Conservation (phyloP, 768 basidiomycete genomes). For the Vararia minispora region DNA sequence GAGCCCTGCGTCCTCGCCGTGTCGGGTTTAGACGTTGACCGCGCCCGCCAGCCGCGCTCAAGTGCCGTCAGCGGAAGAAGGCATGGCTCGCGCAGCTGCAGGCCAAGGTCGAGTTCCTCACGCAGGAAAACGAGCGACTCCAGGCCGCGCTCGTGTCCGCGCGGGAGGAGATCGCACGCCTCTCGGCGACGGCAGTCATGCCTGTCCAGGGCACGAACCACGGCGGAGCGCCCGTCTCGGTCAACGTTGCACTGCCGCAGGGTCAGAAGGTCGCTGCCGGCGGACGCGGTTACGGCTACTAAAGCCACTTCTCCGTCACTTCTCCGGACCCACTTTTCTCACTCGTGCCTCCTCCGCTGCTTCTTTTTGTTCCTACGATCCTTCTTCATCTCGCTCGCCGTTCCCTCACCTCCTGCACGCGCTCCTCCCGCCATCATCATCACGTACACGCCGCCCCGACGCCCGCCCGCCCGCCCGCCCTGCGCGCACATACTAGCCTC, state of each 20-base stretch:
- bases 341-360: too few relatives aligned
- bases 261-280: constrained; percentile 3
- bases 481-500: too few relatives aligned
- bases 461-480: too few relatives aligned
- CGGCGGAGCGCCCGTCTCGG: constrained; percentile 10
- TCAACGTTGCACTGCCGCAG: constrained; percentile 13
- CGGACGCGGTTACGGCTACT: constrained; percentile 13
- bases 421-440: too few relatives aligned
- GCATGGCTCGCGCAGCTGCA: constrained; percentile 93
- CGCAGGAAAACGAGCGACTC: constrained; percentile 92
- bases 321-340: too few relatives aligned
- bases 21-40: constrained; percentile 6
- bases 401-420: too few relatives aligned
- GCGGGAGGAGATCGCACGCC: constrained; percentile 83
- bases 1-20: constrained; percentile 13
- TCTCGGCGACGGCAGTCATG: constrained; percentile 33
- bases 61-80: constrained; percentile 98
- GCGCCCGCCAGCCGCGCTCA: constrained; percentile 68
- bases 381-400: too few relatives aligned
- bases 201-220: constrained; percentile 7
- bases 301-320: not conserved
- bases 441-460: too few relatives aligned
- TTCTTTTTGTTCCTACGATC: too few relatives aligned
- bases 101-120: constrained; percentile 83
- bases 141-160: constrained; percentile 77